phyloP scores from a whole-genome alignment of 768 basidiomycete genomes.

The Imleria badia region DNA sequence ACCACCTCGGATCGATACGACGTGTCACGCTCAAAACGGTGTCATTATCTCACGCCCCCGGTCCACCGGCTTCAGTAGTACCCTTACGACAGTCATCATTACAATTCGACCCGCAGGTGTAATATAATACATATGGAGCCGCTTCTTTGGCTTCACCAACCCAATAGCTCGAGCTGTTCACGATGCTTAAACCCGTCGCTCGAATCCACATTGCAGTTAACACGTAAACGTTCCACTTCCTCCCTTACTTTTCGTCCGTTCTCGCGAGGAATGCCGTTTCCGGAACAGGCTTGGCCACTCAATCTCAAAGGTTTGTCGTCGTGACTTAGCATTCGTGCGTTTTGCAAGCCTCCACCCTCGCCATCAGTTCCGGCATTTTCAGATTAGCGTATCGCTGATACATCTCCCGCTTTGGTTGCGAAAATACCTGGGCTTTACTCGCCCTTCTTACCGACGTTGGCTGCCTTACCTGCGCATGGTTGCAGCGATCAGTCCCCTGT shows the following conservation, averaged over 20 bases:
- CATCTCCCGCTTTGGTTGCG: conserved; percentile 17
- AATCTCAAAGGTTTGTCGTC: conserved; percentile 13
- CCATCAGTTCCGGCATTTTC: conserved; percentile 13
- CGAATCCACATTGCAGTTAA: too few relatives aligned
- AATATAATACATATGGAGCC: too few relatives aligned
- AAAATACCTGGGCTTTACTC: conserved; percentile 15
- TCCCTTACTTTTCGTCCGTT: background rate
- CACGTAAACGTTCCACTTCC: background rate
- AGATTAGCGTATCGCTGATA: conserved; percentile 12
- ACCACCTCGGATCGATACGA: conserved; percentile 30
- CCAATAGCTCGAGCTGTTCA: background rate
- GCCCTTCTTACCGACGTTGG: conserved; percentile 15
- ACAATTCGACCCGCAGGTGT: too few relatives aligned
- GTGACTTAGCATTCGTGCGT: background rate
- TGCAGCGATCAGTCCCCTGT: conserved; percentile 8
- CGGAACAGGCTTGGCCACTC: conserved; percentile 14
- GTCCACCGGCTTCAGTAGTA: too few relatives aligned
- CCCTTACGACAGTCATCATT: too few relatives aligned
- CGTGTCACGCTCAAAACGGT: background rate
- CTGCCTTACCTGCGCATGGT: conserved; percentile 4
- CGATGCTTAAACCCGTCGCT: background rate
- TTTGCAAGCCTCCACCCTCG: background rate
- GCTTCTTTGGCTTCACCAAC: background rate
- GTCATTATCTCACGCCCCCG: conserved; percentile 1
- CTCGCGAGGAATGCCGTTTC: conserved; percentile 11